Percentiles rank a stretch among this genome's conserved stretches.
Evolutionary conservation across 78 protist genomes (phyloP).

Genomic region (Monosiga brevicollis): DNA sequence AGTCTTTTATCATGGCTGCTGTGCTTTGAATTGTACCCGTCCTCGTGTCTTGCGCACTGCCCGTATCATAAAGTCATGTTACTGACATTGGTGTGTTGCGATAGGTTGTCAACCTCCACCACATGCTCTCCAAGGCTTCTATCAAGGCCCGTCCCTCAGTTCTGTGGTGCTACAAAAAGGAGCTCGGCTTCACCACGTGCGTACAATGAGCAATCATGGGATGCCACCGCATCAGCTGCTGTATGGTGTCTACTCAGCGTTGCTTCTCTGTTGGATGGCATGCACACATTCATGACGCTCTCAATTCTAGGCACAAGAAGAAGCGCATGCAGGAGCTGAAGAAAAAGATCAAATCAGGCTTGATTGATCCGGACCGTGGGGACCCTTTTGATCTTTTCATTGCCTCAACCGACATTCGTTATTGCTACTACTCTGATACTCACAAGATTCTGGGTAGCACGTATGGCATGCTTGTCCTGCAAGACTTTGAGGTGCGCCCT

Average conservation of each 20-base stretch:
- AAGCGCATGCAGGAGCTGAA: slow-evolving; percentile 58
- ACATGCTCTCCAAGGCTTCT: slow-evolving; percentile 78
- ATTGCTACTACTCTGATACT: slow-evolving; percentile 89
- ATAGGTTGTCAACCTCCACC: slow-evolving; percentile 86
- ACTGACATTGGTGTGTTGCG: no score
- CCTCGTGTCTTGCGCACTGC: no score
- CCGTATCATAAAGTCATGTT: no score
- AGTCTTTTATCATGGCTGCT: no score
- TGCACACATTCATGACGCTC: no score
- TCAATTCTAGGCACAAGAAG: slow-evolving; percentile 20
- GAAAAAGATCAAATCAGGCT: slow-evolving; percentile 43
- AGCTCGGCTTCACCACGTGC: slow-evolving; percentile 59
- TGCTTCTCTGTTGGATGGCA: no score
- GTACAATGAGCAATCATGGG: no score
- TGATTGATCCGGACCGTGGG: slow-evolving; percentile 48
- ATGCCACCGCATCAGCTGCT: no score
- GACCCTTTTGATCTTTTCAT: slow-evolving; percentile 93
- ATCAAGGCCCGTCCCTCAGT: slow-evolving; percentile 81
- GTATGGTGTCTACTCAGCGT: no score
- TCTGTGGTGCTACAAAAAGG: slow-evolving; percentile 97
- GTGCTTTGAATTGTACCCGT: no score
- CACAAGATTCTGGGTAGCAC: slow-evolving; percentile 95
- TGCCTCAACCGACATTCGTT: slow-evolving; percentile 80
- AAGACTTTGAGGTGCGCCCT: no score
- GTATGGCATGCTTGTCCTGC: slow-evolving; percentile 94